Base-by-base conservation (phyloP, 768 basidiomycete genomes). In the Russula sp. region DNA sequence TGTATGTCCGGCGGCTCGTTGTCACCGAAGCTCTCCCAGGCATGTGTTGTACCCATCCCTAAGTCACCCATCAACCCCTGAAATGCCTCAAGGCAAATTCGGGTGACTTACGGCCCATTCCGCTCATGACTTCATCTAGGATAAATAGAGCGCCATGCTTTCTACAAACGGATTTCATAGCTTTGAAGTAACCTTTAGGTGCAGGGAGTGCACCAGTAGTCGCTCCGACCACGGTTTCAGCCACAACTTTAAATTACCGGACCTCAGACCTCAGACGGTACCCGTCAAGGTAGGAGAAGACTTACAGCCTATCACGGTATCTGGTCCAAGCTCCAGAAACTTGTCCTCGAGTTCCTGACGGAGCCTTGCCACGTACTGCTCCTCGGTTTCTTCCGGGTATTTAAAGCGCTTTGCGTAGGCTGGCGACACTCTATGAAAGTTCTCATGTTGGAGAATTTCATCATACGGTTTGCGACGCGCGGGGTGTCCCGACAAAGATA, bases 111-210 rank as follows among this genome's bases (percentile, higher is more conserved):
- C 92, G 84, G 62, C 92, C 91, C 88, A 94, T 92, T 50, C 92
- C 92, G 72, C 87, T 85, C 92, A 95, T 94, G 52, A 94, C 89
- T 75, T 95, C 94, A 70, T 96, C 94, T 40, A 94, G 80, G 48
- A 94, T 91, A 73, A 94, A 87, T 20, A 96, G 75, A 1, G 84
- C 89, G 69, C 68, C 80, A 69, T 71, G 87, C 74, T 88, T 91
- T 44, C 88, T 82, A 68, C 89, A 91, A 22, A 92, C 88, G 13
- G 86, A 85, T 69, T 88, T 90, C 85, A 92, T 89, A 9, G 89
- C 89, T 73, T 83, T 83, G 71, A 94, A 89, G 73, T 94, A 94
- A 2, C 92, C 92, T 67, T 87, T 88, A 0, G 92, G 91, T 6
- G 90, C 84, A 40, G 86, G 74, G 0, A 92, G 79, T 38, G 82